These are phyloP conservation scores for Pestalotiopsis sp. DNA, from an alignment of 2,329 filamentous ascomycete species.

Conservation along the genomic window DNA sequence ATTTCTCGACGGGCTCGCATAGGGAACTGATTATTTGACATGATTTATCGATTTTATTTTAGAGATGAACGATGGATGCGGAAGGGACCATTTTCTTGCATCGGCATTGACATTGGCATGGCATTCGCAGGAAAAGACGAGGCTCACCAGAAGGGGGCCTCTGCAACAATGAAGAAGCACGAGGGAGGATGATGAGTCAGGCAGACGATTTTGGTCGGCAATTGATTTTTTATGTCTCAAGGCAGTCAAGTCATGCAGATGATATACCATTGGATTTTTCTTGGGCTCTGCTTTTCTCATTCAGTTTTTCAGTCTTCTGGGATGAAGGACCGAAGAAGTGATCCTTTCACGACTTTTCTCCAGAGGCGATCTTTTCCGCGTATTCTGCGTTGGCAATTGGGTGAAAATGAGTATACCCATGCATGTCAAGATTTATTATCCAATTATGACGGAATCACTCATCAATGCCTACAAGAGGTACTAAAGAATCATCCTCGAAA, in stretches of 20 bases:
- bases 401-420: too few relatives aligned
- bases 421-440: too few relatives aligned
- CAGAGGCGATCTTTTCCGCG: too few relatives aligned
- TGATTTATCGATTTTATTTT: neutral
- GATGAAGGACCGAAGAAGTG: neutral
- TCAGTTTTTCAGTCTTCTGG: neutral
- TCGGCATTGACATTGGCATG: slow-evolving; percentile 6
- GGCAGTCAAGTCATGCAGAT: neutral
- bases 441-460: too few relatives aligned
- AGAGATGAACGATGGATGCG: neutral
- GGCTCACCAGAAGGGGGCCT: neutral
- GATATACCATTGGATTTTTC: slow-evolving; percentile 1
- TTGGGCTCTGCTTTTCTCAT: neutral
- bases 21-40: neutral
- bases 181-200: neutral
- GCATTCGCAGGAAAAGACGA: neutral
- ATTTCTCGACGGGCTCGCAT: slow-evolving; percentile 8
- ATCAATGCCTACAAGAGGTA: too few relatives aligned
- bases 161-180: neutral
- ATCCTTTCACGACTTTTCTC: too few relatives aligned
- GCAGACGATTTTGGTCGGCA: neutral
- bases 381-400: too few relatives aligned
- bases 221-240: neutral
- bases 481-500: too few relatives aligned
- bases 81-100: neutral